phyloP scores from a whole-genome alignment of 2,329 filamentous ascomycete genomes.

The Trichophyton schoenleinii region DNA sequence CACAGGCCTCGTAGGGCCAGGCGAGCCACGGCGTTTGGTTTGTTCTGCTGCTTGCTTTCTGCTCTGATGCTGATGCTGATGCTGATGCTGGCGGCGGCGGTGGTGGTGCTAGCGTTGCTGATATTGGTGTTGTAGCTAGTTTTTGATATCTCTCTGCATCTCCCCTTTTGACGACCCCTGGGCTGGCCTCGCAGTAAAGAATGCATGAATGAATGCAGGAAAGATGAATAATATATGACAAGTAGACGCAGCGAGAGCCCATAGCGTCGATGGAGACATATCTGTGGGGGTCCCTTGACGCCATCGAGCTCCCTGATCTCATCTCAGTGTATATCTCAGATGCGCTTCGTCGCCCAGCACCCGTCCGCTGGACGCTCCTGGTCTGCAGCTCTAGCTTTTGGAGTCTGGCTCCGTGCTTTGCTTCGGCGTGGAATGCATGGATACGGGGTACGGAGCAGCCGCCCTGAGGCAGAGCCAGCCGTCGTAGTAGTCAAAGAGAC shows the following conservation, averaged over 20 bases:
- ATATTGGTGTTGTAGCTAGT: too few species aligned
- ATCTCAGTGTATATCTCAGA: background rate
- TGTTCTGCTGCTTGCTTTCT: background rate
- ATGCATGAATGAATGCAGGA: too few species aligned
- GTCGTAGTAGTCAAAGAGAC: background rate
- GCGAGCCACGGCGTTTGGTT: background rate
- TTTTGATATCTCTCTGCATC: too few species aligned
- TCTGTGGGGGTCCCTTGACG: background rate
- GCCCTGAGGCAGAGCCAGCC: background rate
- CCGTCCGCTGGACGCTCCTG: too few species aligned
- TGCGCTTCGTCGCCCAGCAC: too few species aligned
- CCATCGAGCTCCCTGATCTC: background rate
- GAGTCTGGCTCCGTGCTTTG: too few species aligned
- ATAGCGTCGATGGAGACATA: background rate
- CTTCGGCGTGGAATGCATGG: background rate
- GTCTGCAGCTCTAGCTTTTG: background rate
- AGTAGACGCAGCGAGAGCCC: background rate
- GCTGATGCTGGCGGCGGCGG: too few species aligned
- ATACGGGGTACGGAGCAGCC: background rate
- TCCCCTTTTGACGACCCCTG: too few species aligned
- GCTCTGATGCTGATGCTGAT: background rate
- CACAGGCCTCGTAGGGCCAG: background rate
- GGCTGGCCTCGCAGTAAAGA: too few species aligned
- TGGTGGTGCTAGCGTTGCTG: too few species aligned
- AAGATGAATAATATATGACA: too few species aligned